Percentiles rank a stretch among this genome's conserved stretches.
Evolutionary conservation across 140 eudicot genomes (phyloP).

Genomic region (Ambrosia hybrid): DNA sequence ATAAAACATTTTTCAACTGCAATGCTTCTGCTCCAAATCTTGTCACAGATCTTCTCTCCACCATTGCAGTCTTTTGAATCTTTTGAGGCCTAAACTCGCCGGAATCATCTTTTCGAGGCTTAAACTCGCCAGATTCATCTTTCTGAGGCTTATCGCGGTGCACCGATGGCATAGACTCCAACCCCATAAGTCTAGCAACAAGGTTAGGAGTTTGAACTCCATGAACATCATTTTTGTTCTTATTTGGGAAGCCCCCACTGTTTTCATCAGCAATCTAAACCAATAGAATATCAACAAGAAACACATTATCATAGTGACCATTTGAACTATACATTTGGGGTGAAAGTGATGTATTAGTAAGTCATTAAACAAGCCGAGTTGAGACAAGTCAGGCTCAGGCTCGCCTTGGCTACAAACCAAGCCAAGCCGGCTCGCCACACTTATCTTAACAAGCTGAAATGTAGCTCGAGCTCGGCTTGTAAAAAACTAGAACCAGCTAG

Average conservation of each 20-base stretch:
- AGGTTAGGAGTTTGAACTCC: conserved; percentile 68
- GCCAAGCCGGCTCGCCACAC: too few species aligned
- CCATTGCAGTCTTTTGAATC: conserved; percentile 67
- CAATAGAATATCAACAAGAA: neutral
- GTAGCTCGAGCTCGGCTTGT: too few species aligned
- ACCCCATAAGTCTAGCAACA: conserved; percentile 96
- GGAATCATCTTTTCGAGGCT: conserved; percentile 1
- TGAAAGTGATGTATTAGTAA: neutral
- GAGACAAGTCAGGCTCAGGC: too few species aligned
- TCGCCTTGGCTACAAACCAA: too few species aligned
- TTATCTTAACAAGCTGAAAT: too few species aligned
- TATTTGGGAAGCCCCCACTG: conserved; percentile 68
- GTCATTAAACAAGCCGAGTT: too few species aligned
- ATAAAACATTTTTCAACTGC: conserved; percentile 68
- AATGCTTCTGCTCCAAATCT: conserved; percentile 74
- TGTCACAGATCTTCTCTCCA: conserved; percentile 49
- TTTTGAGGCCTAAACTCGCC: conserved; percentile 63
- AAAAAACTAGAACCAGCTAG: too few species aligned
- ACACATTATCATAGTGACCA: neutral
- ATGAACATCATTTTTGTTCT: conserved; percentile 47
- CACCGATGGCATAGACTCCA: conserved; percentile 74
- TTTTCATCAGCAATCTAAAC: conserved; percentile 82
- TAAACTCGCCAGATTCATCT: conserved; percentile 21
- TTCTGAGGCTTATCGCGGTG: conserved; percentile 39
- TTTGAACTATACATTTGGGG: neutral